These are phyloP conservation scores for Phytopythium sindhum DNA, from an alignment of 352 stramenopile species.

Conservation along the genomic window DNA sequence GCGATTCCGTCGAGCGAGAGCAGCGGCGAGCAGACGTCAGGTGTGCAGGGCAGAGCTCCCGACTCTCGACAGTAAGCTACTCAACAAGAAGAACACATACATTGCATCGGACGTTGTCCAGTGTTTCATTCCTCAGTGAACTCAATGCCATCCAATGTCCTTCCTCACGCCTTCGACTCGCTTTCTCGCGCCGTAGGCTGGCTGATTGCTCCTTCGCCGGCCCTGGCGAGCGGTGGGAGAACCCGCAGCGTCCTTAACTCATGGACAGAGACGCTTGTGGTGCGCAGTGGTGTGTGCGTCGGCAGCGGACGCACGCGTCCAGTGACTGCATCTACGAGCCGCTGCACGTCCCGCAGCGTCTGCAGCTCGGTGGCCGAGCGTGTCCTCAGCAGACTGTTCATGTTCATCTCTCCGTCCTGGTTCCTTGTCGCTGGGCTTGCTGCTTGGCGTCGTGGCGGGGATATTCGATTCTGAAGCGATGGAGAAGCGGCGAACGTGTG, in stretches of 20 bases:
- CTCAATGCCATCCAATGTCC: no score
- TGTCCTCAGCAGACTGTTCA: slow-evolving; percentile 12
- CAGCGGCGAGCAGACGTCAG: no score
- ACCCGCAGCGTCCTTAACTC: slow-evolving; percentile 53
- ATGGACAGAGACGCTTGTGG: slow-evolving; percentile 21
- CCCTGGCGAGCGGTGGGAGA: slow-evolving; percentile 40
- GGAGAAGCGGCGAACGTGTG: not conserved
- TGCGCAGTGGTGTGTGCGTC: slow-evolving; percentile 10
- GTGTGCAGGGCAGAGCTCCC: not conserved
- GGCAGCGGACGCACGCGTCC: slow-evolving; percentile 5
- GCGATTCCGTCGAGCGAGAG: not conserved
- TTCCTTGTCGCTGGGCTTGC: not conserved
- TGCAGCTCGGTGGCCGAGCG: slow-evolving; percentile 41
- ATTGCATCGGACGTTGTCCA: not conserved
- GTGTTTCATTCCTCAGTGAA: no score
- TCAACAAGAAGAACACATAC: slow-evolving; percentile 8
- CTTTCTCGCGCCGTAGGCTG: slow-evolving; percentile 15
- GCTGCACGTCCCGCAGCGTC: slow-evolving; percentile 34
- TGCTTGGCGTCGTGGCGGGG: not conserved
- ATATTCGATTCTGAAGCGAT: not conserved
- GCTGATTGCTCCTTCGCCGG: slow-evolving; percentile 21
- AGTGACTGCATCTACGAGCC: slow-evolving; percentile 19
- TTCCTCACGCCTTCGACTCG: slow-evolving; percentile 6
- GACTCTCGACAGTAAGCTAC: slow-evolving; percentile 1
- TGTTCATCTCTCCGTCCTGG: not conserved